Evolutionary conservation across 306 rosid species (phyloP).

Genomic region (Casuarina equisetifolia): DNA sequence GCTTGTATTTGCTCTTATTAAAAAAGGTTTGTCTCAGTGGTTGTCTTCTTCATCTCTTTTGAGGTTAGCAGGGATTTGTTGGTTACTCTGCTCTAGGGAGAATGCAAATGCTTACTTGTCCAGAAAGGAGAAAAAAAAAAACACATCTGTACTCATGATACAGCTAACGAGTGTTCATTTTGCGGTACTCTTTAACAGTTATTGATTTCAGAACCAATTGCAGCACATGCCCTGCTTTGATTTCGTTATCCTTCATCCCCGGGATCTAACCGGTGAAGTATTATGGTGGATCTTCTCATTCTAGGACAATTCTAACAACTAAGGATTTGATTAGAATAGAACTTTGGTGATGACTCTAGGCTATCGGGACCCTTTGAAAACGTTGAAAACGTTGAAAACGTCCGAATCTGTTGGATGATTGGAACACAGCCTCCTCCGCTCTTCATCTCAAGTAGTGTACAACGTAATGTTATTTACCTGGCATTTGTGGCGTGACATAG

Average conservation of each 20-base stretch:
- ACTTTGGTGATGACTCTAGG: no score
- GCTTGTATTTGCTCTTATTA: constrained; percentile 3
- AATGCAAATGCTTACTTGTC: not conserved
- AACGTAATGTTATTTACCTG: no score
- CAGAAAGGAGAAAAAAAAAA: not conserved
- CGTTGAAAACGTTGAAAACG: no score
- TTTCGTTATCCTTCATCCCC: not conserved
- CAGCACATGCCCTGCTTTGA: not conserved
- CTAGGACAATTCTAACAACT: not conserved
- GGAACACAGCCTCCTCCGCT: no score
- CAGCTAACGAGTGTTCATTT: not conserved
- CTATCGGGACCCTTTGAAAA: no score
- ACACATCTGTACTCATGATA: not conserved
- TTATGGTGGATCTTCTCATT: not conserved
- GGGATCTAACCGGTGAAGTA: not conserved
- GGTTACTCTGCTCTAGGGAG: not conserved
- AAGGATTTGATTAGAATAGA: not conserved
- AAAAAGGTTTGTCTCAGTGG: not conserved
- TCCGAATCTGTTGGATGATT: no score
- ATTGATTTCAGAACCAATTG: not conserved
- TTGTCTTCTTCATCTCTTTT: not conserved
- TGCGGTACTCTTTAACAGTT: not conserved
- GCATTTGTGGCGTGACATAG: no score
- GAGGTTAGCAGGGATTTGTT: not conserved
- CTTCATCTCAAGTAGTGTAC: no score